Conservation (phyloP, 352 stramenopile genomes). For the Globisporangium echinulatum region DNA sequence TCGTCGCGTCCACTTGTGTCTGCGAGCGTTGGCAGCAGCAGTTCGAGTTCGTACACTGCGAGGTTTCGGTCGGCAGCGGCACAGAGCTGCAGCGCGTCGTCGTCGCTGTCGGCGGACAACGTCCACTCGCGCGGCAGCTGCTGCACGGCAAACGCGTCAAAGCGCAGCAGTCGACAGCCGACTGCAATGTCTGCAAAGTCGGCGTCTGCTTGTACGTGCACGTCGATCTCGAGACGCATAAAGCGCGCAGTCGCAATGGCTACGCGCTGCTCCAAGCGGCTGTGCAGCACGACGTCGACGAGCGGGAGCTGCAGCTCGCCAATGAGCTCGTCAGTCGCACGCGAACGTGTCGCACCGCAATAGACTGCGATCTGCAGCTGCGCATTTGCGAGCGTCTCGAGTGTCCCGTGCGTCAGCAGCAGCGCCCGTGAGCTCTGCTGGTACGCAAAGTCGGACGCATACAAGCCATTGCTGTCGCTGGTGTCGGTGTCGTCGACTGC, state of each 20-base stretch:
- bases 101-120: slow-evolving; percentile 29
- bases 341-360: slow-evolving; percentile 20
- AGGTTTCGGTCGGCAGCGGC: slow-evolving; percentile 29
- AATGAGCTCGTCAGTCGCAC: slow-evolving; percentile 26
- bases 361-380: slow-evolving; percentile 38
- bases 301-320: slow-evolving; percentile 32
- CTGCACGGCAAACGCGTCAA: slow-evolving; percentile 27
- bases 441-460: slow-evolving; percentile 23
- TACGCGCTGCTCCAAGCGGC: slow-evolving; percentile 16
- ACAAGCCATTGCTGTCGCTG: neutral
- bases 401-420: slow-evolving; percentile 20
- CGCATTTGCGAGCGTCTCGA: slow-evolving; percentile 34
- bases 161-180: slow-evolving; percentile 31
- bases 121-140: slow-evolving; percentile 49
- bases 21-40: slow-evolving; percentile 25
- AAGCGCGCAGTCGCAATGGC: slow-evolving; percentile 5
- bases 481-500: slow-evolving; percentile 2
- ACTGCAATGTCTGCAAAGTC: slow-evolving; percentile 43
- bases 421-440: slow-evolving; percentile 42
- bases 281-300: slow-evolving; percentile 20
- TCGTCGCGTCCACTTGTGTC: neutral
- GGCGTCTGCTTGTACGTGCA: slow-evolving; percentile 37
- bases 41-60: slow-evolving; percentile 44
- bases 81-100: slow-evolving; percentile 40
- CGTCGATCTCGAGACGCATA: slow-evolving; percentile 22